A percentile compares a stretch with the other conserved stretches of the same genome.
These are phyloP conservation scores for Diaporthe sp. DNA, from an alignment of 2,329 filamentous ascomycete species.

Conservation along the genomic window DNA sequence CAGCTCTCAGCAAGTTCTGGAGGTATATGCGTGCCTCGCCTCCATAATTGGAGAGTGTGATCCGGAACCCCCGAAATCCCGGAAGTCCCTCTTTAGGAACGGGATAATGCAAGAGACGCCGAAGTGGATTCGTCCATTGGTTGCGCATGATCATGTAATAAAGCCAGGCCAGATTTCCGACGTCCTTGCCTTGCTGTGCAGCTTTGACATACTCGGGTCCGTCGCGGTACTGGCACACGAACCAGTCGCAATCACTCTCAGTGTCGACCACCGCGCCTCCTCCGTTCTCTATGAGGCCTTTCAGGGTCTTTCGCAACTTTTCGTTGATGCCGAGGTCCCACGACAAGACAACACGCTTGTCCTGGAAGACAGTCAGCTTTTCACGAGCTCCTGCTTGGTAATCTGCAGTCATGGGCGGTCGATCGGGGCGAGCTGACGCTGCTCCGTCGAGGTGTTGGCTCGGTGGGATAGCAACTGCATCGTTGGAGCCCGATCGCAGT, in stretches of 20 bases:
- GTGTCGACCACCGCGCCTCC: slow-evolving; percentile 75
- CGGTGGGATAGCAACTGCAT: slow-evolving; percentile 64
- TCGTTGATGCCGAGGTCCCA: slow-evolving; percentile 77
- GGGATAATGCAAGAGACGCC: slow-evolving; percentile 90
- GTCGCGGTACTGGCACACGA: slow-evolving; percentile 88
- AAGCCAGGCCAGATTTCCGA: slow-evolving; percentile 94
- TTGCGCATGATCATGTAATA: slow-evolving; percentile 92
- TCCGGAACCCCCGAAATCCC: slow-evolving; percentile 79
- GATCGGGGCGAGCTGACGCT: slow-evolving; percentile 58
- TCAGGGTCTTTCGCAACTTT: slow-evolving; percentile 74
- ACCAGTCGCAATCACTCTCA: slow-evolving; percentile 80
- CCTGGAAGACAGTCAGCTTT: slow-evolving; percentile 78
- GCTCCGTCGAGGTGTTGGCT: slow-evolving; percentile 76
- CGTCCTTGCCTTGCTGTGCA: slow-evolving; percentile 80
- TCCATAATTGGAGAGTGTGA: slow-evolving; percentile 96
- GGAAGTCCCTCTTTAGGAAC: slow-evolving; percentile 80
- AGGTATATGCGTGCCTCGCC: slow-evolving; percentile 94
- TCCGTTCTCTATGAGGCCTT: slow-evolving; percentile 75
- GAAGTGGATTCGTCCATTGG: slow-evolving; percentile 86
- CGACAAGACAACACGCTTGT: slow-evolving; percentile 82
- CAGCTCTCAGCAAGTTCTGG: slow-evolving; percentile 87
- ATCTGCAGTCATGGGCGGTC: slow-evolving; percentile 50
- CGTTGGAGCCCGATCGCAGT: slow-evolving; percentile 67
- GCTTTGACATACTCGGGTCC: slow-evolving; percentile 82
- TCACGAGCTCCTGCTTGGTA: slow-evolving; percentile 50